These are phyloP conservation scores for Peronospora tabacina DNA, from an alignment of 352 stramenopile genomes.

Conservation along the genomic window DNA sequence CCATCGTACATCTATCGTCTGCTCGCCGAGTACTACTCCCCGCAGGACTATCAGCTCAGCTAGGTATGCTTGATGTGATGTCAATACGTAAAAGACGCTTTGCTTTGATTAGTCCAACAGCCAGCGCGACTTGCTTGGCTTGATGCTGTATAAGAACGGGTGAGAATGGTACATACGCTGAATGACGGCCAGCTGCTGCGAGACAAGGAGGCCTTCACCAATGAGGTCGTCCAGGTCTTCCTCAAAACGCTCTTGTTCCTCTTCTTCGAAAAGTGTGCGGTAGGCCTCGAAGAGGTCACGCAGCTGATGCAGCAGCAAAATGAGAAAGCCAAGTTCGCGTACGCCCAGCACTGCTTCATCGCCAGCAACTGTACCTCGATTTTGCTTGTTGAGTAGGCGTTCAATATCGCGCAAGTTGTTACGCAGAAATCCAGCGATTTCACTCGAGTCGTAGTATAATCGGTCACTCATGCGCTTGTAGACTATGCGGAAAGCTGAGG, in stretches of 20 bases:
- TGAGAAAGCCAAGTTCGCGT: slow-evolving; percentile 63
- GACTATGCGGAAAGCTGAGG: slow-evolving; percentile 53
- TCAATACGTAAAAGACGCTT: slow-evolving; percentile 15
- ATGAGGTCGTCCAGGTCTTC: slow-evolving; percentile 79
- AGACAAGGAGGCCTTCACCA: slow-evolving; percentile 60
- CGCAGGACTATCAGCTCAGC: slow-evolving; percentile 89
- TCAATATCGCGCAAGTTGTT: slow-evolving; percentile 81
- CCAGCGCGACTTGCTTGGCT: slow-evolving; percentile 38
- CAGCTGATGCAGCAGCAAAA: slow-evolving; percentile 71
- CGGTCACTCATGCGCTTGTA: slow-evolving; percentile 74
- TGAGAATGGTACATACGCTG: slow-evolving; percentile 85
- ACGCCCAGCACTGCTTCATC: slow-evolving; percentile 41
- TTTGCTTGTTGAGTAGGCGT: slow-evolving; percentile 79
- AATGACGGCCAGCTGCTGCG: slow-evolving; percentile 79
- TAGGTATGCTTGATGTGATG: slow-evolving; percentile 30
- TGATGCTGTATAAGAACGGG: slow-evolving; percentile 63
- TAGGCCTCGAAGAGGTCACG: slow-evolving; percentile 70
- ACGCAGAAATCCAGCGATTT: slow-evolving; percentile 68
- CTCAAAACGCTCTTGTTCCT: slow-evolving; percentile 77
- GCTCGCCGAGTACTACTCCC: slow-evolving; percentile 97
- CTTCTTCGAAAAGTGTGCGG: slow-evolving; percentile 58
- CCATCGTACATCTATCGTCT: slow-evolving; percentile 98
- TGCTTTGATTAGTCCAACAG: slow-evolving; percentile 37
- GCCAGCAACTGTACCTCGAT: slow-evolving; percentile 23
- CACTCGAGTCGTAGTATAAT: slow-evolving; percentile 66